These are phyloP conservation scores for Albizia julibrissin DNA, from an alignment of 306 rosid species.

Conservation along the genomic window DNA sequence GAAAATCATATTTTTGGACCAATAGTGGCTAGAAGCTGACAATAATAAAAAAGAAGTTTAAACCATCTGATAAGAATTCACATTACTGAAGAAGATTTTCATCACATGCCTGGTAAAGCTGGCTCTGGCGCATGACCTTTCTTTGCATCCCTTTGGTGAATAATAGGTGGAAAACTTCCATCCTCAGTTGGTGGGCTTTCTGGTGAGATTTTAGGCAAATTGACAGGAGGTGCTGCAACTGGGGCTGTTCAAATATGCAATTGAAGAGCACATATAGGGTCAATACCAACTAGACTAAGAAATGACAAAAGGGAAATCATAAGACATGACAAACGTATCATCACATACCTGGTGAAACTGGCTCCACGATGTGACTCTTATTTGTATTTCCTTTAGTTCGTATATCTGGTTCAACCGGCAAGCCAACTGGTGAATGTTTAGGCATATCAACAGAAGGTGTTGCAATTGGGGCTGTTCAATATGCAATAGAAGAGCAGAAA, in stretches of 20 bases:
- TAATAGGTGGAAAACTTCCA: conserved; percentile 47
- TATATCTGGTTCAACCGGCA: conserved; percentile 23
- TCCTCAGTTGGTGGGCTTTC: conserved; percentile 36
- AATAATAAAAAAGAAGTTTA: not conserved
- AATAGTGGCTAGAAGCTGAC: conserved; percentile 30
- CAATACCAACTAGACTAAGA: conserved; percentile 25
- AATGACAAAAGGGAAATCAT: conserved; percentile 7
- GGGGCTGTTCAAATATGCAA: conserved; percentile 37
- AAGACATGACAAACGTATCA: conserved; percentile 1
- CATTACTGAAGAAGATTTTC: not conserved
- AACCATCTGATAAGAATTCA: conserved; percentile 18
- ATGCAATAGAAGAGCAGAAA: not conserved
- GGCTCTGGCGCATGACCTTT: conserved; percentile 16
- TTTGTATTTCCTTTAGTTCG: conserved; percentile 33
- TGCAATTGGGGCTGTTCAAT: conserved; percentile 36
- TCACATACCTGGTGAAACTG: conserved; percentile 32
- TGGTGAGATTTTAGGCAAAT: conserved; percentile 47
- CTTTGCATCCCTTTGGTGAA: conserved; percentile 34
- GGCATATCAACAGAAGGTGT: conserved; percentile 42
- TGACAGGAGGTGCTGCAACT: conserved; percentile 39
- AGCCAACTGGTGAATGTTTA: conserved; percentile 27
- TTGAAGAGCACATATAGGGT: not conserved
- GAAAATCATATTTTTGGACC: conserved; percentile 9
- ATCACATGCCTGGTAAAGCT: conserved; percentile 17
- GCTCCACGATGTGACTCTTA: not conserved